Percentiles rank a stretch among this genome's conserved stretches.
Evolutionary conservation across 2,329 filamentous ascomycete genomes (phyloP).

Genomic region (Cladosporium sp.): DNA sequence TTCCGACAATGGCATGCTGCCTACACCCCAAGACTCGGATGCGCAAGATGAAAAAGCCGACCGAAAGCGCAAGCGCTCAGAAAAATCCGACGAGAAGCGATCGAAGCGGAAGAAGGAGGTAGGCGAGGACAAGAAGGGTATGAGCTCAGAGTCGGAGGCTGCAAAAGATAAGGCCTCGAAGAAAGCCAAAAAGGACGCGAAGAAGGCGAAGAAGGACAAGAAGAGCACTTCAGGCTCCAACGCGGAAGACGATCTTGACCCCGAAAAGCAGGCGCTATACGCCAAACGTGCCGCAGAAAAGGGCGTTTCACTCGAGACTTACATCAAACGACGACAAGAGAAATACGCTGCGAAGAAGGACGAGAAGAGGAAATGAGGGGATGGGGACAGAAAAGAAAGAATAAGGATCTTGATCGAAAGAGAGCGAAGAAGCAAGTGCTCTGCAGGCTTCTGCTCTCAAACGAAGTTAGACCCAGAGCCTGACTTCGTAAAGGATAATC

Average conservation of each 20-base stretch:
- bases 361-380: constrained; percentile 12
- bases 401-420: too few species aligned
- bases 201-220: constrained; percentile 14
- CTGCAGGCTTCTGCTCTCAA: too few species aligned
- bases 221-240: constrained; percentile 8
- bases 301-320: constrained; percentile 33
- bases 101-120: constrained; percentile 13
- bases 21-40: constrained; percentile 4
- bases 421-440: too few species aligned
- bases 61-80: constrained; percentile 1
- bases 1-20: neutral
- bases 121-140: constrained; percentile 13
- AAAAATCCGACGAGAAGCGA: constrained; percentile 6
- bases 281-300: constrained; percentile 32
- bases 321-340: constrained; percentile 18
- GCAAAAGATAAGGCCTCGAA: constrained; percentile 13
- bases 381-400: neutral
- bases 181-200: constrained; percentile 14
- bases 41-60: constrained; percentile 3
- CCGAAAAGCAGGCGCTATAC: constrained; percentile 28
- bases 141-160: constrained; percentile 1
- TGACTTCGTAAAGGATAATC: too few species aligned
- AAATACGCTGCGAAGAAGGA: constrained; percentile 17
- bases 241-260: constrained; percentile 16
- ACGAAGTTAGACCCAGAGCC: too few species aligned